Conservation (phyloP, 192 early-diverging fungal species). For the Spizellomyces punctatus region DNA sequence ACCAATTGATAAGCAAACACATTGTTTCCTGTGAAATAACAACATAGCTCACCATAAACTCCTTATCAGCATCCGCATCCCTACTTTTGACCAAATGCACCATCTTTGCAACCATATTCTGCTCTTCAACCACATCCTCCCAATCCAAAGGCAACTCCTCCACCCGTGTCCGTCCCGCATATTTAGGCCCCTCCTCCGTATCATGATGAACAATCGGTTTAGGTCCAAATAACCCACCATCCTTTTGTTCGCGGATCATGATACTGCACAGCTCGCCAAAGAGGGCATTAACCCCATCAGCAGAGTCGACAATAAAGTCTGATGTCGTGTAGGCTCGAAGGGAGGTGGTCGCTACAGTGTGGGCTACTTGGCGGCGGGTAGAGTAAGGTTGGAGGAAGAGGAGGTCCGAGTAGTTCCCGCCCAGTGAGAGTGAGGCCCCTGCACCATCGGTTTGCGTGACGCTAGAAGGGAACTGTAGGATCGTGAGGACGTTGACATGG, state of each 20-base stretch:
- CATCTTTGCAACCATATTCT: slow-evolving; percentile 78
- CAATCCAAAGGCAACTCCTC: slow-evolving; percentile 67
- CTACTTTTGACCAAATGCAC: slow-evolving; percentile 47
- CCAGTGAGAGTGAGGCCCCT: slow-evolving; percentile 47
- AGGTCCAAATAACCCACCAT: slow-evolving; percentile 63
- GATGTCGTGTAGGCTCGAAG: slow-evolving; percentile 16
- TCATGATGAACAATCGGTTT: slow-evolving; percentile 24
- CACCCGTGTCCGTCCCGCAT: slow-evolving; percentile 22
- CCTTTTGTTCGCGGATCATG: slow-evolving; percentile 81
- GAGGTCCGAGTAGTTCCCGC: slow-evolving; percentile 79
- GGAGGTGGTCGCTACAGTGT: slow-evolving; percentile 54
- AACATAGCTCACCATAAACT: slow-evolving; percentile 49
- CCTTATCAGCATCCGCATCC: slow-evolving; percentile 70
- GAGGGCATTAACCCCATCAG: slow-evolving; percentile 77
- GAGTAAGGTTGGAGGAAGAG: slow-evolving; percentile 81
- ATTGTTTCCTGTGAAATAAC: too few species aligned
- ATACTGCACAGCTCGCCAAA: slow-evolving; percentile 78
- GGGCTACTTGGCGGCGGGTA: slow-evolving; percentile 81
- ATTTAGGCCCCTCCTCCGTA: slow-evolving; percentile 29
- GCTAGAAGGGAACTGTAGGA: slow-evolving; percentile 60
- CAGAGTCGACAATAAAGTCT: slow-evolving; percentile 58
- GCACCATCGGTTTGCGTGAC: slow-evolving; percentile 23
- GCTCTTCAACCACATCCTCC: slow-evolving; percentile 91
- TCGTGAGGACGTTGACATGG: slow-evolving; percentile 42
- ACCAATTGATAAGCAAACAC: too few species aligned